Evolutionary conservation across 2,329 filamentous ascomycete species (phyloP), one percentile per base, ranked within the genome.

Genomic region (Aspergillus neotritici): DNA sequence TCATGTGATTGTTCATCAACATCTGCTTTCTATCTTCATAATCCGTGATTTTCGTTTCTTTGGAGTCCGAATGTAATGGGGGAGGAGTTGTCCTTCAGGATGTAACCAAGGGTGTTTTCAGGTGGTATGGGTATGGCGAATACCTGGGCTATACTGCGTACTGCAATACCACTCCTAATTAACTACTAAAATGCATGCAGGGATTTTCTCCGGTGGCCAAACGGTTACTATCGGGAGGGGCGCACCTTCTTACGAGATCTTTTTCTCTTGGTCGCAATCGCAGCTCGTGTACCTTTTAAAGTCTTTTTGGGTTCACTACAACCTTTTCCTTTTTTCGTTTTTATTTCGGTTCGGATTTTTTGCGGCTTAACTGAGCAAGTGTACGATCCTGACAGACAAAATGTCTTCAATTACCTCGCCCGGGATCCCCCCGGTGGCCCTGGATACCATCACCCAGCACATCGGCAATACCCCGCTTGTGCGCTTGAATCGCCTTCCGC

Each of bases 381-480:
- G 4, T 37, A 12, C 12, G n/a, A 9, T 37, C 39, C 32, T 34
- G n/a, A 16, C 15, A 34, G 21, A 30, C 33, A 62, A 34, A 40
- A 76, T 76, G 73, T 71, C 72, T 35, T 69, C 70, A 32, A 68
- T 59, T 41, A 76, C 73, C 15, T 67, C 65, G 49, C 71, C 75
- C 51, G 70, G 70, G 48, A 64, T 74, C 47, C 76, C 77, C 34
- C 77, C 78, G 2, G 70, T 73, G 49, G 73, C 76, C 45, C 76
- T 82, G 67, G 69, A 80, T 59, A 83, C 81, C 44, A 86, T 90
- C 52, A 86, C 83, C 35, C 83, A 95, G 69, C 82, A 96, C 54
- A 96, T 98, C 58, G 91, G 90, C 61, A 91, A 94, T 69, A 95
- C 91, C 32, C 93, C 93, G n/a, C 82, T 98, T 41, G 88, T 98